Evolutionary conservation across 371 early-diverging fungal species (phyloP).

Genomic region (Sanchytrium tribonematis): DNA sequence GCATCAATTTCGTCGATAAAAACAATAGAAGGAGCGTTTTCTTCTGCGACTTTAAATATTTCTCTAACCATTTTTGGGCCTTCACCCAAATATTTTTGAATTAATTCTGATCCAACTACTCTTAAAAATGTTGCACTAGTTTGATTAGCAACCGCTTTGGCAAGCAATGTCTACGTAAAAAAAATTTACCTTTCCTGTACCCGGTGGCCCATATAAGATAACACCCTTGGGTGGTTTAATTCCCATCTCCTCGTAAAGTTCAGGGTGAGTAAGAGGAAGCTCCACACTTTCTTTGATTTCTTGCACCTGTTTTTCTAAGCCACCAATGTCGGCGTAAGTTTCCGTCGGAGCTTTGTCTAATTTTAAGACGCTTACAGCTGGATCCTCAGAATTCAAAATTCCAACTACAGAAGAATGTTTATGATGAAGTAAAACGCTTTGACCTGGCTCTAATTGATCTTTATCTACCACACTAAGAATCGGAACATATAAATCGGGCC

Average conservation of each 20-base stretch:
- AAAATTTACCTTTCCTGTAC: slow-evolving; percentile 37
- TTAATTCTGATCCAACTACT: slow-evolving; percentile 98
- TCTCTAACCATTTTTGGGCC: slow-evolving; percentile 98
- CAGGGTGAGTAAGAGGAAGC: slow-evolving; percentile 96
- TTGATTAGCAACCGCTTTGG: slow-evolving; percentile 99
- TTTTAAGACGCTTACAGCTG: slow-evolving; percentile 99
- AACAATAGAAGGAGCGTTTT: slow-evolving; percentile 96
- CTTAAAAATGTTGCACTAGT: slow-evolving; percentile 98
- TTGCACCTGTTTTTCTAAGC: slow-evolving; percentile 93
- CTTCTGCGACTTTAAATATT: slow-evolving; percentile 94
- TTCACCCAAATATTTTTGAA: slow-evolving; percentile 99
- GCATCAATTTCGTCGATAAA: slow-evolving; percentile 99
- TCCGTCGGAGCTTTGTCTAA: slow-evolving; percentile 98
- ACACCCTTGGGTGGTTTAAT: slow-evolving; percentile 99
- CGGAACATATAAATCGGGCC: slow-evolving; percentile 74
- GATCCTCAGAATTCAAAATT: slow-evolving; percentile 85
- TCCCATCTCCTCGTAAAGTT: slow-evolving; percentile 98
- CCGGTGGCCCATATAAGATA: slow-evolving; percentile 95
- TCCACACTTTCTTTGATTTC: slow-evolving; percentile 96
- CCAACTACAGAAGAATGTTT: slow-evolving; percentile 76
- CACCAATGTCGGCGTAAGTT: slow-evolving; percentile 98
- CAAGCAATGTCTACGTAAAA: slow-evolving; percentile 80
- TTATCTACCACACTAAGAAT: slow-evolving; percentile 20
- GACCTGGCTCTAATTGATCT: slow-evolving; percentile 19
- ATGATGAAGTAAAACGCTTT: slow-evolving; percentile 15